Conservation (phyloP, 1,139 yeast genomes). For the Torulaspora globosa region DNA sequence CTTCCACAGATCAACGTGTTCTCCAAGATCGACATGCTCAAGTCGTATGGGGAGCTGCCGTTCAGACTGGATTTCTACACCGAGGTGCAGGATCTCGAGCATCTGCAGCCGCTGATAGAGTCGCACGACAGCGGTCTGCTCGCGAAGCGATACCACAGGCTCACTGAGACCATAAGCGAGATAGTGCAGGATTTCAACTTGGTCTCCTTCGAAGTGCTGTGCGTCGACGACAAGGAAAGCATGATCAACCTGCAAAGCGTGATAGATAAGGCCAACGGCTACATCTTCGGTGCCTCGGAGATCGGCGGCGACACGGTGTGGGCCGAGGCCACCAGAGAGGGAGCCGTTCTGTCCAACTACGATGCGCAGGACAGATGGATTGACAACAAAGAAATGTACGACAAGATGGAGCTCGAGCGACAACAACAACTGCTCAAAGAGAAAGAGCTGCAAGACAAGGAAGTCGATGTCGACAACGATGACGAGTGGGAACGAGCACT, state of each 20-base stretch:
- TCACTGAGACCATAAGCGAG: conserved; percentile 78
- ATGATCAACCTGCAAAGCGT: conserved; percentile 77
- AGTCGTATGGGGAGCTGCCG: conserved; percentile 62
- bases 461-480: conserved; percentile 52
- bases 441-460: conserved; percentile 38
- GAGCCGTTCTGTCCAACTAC: conserved; percentile 46
- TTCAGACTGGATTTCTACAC: conserved; percentile 83
- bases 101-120: conserved; percentile 64
- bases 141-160: conserved; percentile 58
- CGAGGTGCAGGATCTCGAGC: conserved; percentile 79
- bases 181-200: conserved; percentile 82
- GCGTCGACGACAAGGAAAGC: conserved; percentile 85
- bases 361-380: conserved; percentile 97
- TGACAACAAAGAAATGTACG: conserved; percentile 74
- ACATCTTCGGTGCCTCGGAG: conserved; percentile 86
- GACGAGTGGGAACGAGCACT: conserved; percentile 66
- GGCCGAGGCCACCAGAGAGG: conserved; percentile 91
- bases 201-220: conserved; percentile 82
- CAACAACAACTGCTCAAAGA: conserved; percentile 38
- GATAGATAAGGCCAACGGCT: conserved; percentile 90
- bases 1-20: conserved; percentile 90
- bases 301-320: conserved; percentile 93
- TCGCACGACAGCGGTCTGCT: conserved; percentile 51
- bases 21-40: conserved; percentile 80
- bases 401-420: conserved; percentile 53